phyloP scores from a whole-genome alignment of 768 basidiomycete genomes.

The Termitomyces sp. region DNA sequence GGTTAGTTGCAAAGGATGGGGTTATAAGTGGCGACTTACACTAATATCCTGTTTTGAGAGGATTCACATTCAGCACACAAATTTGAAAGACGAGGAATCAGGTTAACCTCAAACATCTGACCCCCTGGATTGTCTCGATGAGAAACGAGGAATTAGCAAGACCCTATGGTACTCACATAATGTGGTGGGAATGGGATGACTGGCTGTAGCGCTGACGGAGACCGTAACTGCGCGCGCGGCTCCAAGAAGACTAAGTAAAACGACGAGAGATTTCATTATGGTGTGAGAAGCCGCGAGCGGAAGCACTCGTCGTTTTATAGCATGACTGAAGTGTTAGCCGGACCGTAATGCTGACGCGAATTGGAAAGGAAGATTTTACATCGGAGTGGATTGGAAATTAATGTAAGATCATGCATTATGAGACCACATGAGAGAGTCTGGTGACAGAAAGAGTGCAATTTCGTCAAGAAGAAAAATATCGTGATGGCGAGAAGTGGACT shows the following conservation, averaged over 20 bases:
- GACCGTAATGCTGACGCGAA: slow-evolving; percentile 5
- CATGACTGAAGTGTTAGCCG: neutral
- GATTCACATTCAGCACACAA: neutral
- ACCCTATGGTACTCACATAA: slow-evolving; percentile 18
- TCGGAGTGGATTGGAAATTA: neutral
- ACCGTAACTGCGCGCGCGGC: slow-evolving; percentile 17
- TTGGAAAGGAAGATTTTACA: neutral
- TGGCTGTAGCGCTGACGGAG: slow-evolving; percentile 22
- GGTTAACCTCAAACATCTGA: slow-evolving; percentile 24
- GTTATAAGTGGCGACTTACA: slow-evolving; percentile 12
- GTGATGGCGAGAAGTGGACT: neutral
- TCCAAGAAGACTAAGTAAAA: slow-evolving; percentile 7
- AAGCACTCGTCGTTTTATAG: neutral
- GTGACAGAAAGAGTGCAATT: neutral
- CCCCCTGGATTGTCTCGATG: slow-evolving; percentile 16
- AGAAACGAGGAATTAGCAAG: neutral
- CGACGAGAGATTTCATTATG: slow-evolving; percentile 4
- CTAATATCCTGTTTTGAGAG: slow-evolving; percentile 21
- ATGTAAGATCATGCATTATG: neutral
- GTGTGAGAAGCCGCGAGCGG: neutral
- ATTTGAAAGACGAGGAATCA: neutral
- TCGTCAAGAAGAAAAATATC: neutral
- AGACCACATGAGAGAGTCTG: neutral
- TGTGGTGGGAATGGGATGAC: slow-evolving; percentile 25
- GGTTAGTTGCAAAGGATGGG: neutral